phyloP scores from a whole-genome alignment of 169 alveolate species.

The Plasmodium vivax region DNA sequence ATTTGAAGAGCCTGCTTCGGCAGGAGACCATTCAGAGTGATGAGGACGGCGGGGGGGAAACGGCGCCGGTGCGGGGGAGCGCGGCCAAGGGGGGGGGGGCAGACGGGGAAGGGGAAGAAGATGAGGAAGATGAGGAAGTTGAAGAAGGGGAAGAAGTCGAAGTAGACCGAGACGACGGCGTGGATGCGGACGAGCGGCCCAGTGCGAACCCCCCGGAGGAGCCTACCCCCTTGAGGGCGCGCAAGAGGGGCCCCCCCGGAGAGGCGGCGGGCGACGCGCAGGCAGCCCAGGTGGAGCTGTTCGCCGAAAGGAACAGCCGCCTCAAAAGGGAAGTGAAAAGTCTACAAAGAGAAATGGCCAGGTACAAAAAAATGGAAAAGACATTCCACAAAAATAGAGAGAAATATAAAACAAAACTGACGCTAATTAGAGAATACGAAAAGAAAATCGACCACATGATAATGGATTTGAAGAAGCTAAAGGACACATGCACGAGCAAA shows the following conservation, averaged over 20 bases:
- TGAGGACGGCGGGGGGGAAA: background rate
- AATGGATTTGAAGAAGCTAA: constrained; percentile 37
- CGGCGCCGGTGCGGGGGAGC: background rate
- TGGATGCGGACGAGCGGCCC: background rate
- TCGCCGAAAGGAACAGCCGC: background rate
- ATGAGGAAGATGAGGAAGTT: background rate
- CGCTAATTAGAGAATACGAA: constrained; percentile 44
- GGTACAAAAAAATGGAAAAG: constrained; percentile 53
- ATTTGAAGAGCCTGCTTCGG: constrained; percentile 36
- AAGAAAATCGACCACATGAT: constrained; percentile 57
- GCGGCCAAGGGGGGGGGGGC: background rate
- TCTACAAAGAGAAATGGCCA: constrained; percentile 33
- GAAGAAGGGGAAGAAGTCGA: background rate
- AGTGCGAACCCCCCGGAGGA: background rate
- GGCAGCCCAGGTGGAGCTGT: background rate
- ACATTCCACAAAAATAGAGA: constrained; percentile 9
- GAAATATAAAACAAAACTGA: constrained; percentile 44
- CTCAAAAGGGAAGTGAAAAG: constrained; percentile 23
- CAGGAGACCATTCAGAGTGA: constrained; percentile 24
- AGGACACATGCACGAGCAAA: constrained; percentile 19
- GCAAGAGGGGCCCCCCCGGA: background rate
- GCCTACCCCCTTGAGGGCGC: background rate
- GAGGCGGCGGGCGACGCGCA: background rate
- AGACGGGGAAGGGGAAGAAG: background rate
- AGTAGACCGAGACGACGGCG: too few relatives aligned